Evolutionary conservation across 768 basidiomycete species (phyloP).

Genomic region (Rhizopogon salebrosus): DNA sequence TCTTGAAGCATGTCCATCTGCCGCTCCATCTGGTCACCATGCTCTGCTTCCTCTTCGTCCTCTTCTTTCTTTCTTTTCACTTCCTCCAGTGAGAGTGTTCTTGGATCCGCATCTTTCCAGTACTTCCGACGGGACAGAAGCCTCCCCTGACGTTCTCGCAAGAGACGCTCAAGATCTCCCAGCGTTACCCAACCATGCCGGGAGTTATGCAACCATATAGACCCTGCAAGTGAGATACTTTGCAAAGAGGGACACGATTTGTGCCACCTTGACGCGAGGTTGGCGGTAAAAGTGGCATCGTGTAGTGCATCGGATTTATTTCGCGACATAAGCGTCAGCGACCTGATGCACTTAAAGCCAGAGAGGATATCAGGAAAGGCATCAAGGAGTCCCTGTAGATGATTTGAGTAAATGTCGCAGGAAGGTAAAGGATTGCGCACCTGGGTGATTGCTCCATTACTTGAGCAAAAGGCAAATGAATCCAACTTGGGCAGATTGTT

Average conservation of each 20-base stretch:
- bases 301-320: constrained; percentile 15
- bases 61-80: not conserved
- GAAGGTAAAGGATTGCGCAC: constrained; percentile 6
- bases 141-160: constrained; percentile 7
- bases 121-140: not conserved
- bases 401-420: not conserved
- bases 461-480: constrained; percentile 18
- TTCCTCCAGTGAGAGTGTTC: not conserved
- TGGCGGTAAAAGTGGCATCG: constrained; percentile 3
- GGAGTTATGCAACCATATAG: constrained; percentile 14
- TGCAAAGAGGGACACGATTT: constrained; percentile 17
- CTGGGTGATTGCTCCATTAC: constrained; percentile 17
- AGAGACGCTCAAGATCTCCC: constrained; percentile 14
- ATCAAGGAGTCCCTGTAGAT: constrained; percentile 16
- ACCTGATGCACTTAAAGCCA: constrained; percentile 14
- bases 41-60: not conserved
- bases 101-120: constrained; percentile 1
- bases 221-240: constrained; percentile 16
- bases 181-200: constrained; percentile 17
- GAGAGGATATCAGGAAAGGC: constrained; percentile 15
- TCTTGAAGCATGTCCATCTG: not conserved
- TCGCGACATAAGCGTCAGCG: constrained; percentile 20
- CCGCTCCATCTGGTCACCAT: not conserved
- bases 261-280: constrained; percentile 16
- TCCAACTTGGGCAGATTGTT: constrained; percentile 12